phyloP scores from a whole-genome alignment of 495 filamentous ascomycete species.

The Aspergillus panamensis region DNA sequence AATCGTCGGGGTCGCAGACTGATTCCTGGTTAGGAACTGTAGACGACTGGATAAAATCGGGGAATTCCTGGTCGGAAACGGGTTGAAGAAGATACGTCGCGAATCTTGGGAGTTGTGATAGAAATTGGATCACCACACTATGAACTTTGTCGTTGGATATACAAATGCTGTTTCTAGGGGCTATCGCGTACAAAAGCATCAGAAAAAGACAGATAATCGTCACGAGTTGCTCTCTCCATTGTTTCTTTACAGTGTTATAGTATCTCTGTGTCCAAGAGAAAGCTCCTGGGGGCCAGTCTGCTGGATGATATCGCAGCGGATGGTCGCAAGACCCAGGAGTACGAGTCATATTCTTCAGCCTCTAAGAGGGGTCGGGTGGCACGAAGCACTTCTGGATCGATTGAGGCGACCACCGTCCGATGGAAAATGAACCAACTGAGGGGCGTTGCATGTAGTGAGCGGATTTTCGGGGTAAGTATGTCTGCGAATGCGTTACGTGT shows the following conservation, averaged over 20 bases:
- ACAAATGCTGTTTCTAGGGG: neutral
- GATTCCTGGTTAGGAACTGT: conserved; percentile 27
- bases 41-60: conserved; percentile 17
- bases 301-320: conserved; percentile 38
- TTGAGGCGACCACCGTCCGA: conserved; percentile 4
- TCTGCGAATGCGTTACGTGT: neutral
- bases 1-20: conserved; percentile 66
- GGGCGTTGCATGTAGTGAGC: neutral
- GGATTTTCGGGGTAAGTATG: neutral
- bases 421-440: neutral
- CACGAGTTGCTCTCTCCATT: conserved; percentile 26
- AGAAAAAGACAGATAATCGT: conserved; percentile 29
- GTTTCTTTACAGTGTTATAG: conserved; percentile 9
- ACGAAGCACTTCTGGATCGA: neutral
- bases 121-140: conserved; percentile 24
- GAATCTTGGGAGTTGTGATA: conserved; percentile 18
- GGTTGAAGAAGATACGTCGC: conserved; percentile 18
- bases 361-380: conserved; percentile 13
- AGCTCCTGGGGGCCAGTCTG: conserved; percentile 34
- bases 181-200: conserved; percentile 32
- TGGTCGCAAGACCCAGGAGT: conserved; percentile 37
- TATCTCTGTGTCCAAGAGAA: conserved; percentile 18
- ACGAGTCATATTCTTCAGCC: conserved; percentile 27
- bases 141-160: neutral
- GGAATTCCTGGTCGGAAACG: neutral